Evolutionary conservation across 2,329 filamentous ascomycete species (phyloP).

Genomic region (Diaporthe ampelina): DNA sequence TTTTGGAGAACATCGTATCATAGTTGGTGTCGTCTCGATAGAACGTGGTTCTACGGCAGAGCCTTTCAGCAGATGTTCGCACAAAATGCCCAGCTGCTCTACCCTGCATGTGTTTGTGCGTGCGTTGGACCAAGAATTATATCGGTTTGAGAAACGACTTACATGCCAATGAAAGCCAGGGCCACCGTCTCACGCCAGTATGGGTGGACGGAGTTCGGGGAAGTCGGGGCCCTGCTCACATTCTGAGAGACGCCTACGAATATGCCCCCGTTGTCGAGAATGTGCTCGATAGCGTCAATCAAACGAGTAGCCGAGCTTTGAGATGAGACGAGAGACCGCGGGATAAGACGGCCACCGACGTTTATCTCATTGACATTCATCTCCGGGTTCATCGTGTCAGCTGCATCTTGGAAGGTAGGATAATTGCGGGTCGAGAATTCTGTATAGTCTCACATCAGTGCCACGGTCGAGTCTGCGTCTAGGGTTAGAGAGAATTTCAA

Average conservation of each 20-base stretch:
- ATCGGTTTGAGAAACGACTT: neutral
- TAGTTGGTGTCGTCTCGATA: too few relatives aligned
- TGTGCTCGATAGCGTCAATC: neutral
- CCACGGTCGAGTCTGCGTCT: neutral
- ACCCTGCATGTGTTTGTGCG: neutral
- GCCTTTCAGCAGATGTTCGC: too few relatives aligned
- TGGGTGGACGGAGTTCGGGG: constrained; percentile 1
- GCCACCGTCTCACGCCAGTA: constrained; percentile 27
- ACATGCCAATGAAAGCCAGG: constrained; percentile 27
- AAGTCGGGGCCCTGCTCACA: neutral
- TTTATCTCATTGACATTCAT: constrained; percentile 22
- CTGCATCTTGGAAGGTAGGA: constrained; percentile 9
- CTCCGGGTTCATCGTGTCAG: neutral
- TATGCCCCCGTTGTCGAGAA: neutral
- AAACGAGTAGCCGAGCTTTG: neutral
- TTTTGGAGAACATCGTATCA: neutral
- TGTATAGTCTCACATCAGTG: neutral
- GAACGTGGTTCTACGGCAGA: too few relatives aligned
- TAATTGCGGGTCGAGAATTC: neutral
- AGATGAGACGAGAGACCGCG: neutral
- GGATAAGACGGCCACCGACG: constrained; percentile 31
- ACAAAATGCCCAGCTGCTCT: neutral
- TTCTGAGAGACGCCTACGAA: constrained; percentile 17
- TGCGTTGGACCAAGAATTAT: neutral
- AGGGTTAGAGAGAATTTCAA: neutral